These are phyloP conservation scores for Suillus subaureus DNA, from an alignment of 768 basidiomycete species.

Conservation along the genomic window DNA sequence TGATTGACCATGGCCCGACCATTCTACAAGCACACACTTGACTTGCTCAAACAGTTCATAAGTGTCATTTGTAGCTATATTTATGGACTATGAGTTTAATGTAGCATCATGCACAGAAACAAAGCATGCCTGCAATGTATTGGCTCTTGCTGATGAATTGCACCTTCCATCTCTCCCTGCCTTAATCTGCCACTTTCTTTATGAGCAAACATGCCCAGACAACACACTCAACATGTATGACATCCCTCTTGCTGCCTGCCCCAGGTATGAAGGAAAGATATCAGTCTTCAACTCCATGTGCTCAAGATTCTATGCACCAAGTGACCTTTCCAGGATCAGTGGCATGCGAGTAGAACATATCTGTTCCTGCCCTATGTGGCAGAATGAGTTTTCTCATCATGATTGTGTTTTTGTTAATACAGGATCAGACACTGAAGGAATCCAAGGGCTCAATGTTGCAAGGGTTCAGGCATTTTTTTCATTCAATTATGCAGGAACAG, in stretches of 20 bases:
- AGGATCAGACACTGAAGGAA: conserved; percentile 19
- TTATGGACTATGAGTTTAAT: not conserved
- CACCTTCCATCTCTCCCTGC: conserved; percentile 22
- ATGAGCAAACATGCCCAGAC: conserved; percentile 1
- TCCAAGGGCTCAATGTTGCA: conserved; percentile 28
- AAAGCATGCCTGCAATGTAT: not conserved
- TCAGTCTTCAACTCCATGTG: conserved; percentile 5
- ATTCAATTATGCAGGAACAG: conserved; percentile 17
- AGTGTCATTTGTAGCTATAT: not conserved
- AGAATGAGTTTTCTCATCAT: conserved; percentile 15
- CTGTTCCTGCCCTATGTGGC: conserved; percentile 25
- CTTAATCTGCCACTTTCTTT: conserved; percentile 18
- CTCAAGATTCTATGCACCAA: conserved; percentile 12
- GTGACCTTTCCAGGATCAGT: conserved; percentile 20
- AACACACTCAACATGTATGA: not conserved
- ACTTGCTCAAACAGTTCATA: not conserved
- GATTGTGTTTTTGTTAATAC: conserved; percentile 29
- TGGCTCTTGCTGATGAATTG: not conserved
- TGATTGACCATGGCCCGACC: not conserved
- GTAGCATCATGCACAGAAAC: not conserved
- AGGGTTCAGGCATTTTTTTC: conserved; percentile 25
- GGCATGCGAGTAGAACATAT: conserved; percentile 34
- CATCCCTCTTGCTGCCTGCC: conserved; percentile 18
- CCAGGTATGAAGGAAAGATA: conserved; percentile 10
- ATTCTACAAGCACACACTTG: not conserved